These are phyloP conservation scores for Cladosporium sphaerospermum DNA, from an alignment of 2,329 filamentous ascomycete species.

Conservation along the genomic window DNA sequence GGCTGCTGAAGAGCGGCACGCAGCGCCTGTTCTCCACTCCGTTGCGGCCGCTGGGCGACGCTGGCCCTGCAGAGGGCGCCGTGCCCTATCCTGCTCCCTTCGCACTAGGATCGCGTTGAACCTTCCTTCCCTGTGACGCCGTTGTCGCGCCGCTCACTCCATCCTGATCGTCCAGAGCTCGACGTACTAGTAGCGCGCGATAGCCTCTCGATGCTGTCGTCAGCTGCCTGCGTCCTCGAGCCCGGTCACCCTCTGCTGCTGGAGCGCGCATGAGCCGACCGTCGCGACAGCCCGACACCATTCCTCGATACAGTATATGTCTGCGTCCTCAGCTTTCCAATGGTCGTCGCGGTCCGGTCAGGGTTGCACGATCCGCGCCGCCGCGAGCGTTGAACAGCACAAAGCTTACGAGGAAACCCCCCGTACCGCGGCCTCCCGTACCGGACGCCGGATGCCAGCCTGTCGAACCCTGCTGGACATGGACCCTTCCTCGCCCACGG, in stretches of 20 bases:
- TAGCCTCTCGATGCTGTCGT: conserved; percentile 2
- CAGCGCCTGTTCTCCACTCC: background rate
- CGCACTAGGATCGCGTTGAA: conserved; percentile 7
- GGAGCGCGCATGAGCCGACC: background rate
- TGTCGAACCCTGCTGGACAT: conserved; percentile 7
- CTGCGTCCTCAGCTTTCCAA: conserved; percentile 2
- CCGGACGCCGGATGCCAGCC: conserved; percentile 4
- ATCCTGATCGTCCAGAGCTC: conserved; percentile 9
- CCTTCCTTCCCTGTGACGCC: conserved; percentile 12
- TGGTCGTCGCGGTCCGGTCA: conserved; percentile 5
- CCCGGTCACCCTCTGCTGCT: background rate
- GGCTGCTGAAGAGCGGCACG: conserved; percentile 5
- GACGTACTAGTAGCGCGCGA: background rate
- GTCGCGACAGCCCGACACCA: too few species aligned
- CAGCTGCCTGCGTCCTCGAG: conserved; percentile 1
- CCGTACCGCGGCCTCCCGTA: conserved; percentile 11
- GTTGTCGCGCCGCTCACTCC: conserved; percentile 2
- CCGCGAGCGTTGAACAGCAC: conserved; percentile 9
- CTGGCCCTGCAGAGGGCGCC: conserved; percentile 7
- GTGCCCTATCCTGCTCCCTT: background rate
- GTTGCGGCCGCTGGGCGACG: background rate
- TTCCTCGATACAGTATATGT: background rate
- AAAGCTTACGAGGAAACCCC: conserved; percentile 11
- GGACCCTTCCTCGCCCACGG: conserved; percentile 9
- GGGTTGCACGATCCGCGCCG: conserved; percentile 10